Evolutionary conservation across 768 basidiomycete species (phyloP).

Genomic region (Suillus tomentosus): DNA sequence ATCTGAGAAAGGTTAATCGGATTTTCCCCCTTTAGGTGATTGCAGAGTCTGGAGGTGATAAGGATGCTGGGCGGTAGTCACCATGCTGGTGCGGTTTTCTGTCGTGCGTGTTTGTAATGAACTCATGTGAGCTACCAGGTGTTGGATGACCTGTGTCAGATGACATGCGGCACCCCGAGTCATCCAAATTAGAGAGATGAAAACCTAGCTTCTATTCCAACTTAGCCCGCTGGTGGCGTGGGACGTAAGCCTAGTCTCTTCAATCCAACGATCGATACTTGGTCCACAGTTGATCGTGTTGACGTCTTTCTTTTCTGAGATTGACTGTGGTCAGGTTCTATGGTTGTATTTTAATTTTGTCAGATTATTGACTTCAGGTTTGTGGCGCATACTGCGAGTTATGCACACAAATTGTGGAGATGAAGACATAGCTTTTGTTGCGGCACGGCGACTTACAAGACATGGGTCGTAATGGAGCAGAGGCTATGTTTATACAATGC

Average conservation of each 20-base stretch:
- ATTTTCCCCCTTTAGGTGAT: background rate
- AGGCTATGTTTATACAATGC: background rate
- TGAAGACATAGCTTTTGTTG: background rate
- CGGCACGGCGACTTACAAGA: background rate
- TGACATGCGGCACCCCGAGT: background rate
- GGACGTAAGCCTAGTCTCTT: background rate
- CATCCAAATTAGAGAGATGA: background rate
- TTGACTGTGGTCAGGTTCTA: background rate
- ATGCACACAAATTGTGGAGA: background rate
- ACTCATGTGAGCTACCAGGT: background rate
- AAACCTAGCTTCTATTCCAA: background rate
- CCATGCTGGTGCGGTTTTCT: background rate
- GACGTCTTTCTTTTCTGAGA: background rate
- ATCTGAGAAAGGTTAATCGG: background rate
- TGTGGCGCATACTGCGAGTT: background rate
- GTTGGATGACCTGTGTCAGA: background rate
- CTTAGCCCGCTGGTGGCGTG: background rate
- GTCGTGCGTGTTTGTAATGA: background rate
- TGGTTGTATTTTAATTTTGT: background rate
- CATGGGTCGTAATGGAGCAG: background rate
- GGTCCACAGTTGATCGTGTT: background rate
- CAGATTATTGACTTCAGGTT: background rate
- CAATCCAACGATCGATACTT: background rate
- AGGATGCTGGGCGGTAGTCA: background rate
- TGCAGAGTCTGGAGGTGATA: background rate